Percentiles rank a stretch among this genome's conserved stretches.
These are phyloP conservation scores for Trichoderma oligosporum DNA, from an alignment of 2,329 filamentous ascomycete species.

Conservation along the genomic window DNA sequence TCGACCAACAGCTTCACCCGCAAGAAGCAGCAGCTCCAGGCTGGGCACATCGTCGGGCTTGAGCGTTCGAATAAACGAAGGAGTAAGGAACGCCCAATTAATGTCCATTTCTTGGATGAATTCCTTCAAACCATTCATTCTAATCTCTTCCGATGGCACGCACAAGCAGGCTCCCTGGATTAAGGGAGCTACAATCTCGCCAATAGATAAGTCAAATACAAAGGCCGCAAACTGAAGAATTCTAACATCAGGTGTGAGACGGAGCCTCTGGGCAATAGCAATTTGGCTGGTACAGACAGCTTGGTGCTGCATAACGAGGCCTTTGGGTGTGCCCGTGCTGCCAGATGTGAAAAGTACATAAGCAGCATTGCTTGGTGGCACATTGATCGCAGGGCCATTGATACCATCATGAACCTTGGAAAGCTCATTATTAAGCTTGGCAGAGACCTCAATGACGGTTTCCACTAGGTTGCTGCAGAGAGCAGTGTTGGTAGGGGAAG, in stretches of 20 bases:
- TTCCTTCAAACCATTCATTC: constrained; percentile 2
- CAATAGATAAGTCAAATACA: constrained; percentile 20
- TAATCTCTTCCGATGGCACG: constrained; percentile 13
- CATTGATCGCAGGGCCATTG: neutral
- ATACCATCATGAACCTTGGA: neutral
- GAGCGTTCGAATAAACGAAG: constrained; percentile 30
- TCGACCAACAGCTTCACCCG: constrained; percentile 21
- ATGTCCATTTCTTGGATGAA: neutral
- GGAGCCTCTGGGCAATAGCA: neutral
- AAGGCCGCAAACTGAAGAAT: constrained; percentile 22
- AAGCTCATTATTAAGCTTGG: neutral
- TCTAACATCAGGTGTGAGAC: neutral
- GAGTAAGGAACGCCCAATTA: constrained; percentile 13
- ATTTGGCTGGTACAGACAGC: constrained; percentile 8
- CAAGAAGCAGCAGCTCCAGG: constrained; percentile 42
- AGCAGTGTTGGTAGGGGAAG: constrained; percentile 2
- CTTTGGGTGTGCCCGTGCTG: constrained; percentile 53
- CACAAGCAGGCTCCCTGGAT: constrained; percentile 14
- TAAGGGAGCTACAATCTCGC: constrained; percentile 10
- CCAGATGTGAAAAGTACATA: constrained; percentile 54
- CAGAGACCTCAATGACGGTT: neutral
- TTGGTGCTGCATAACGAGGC: constrained; percentile 27
- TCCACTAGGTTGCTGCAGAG: neutral
- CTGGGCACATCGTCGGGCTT: constrained; percentile 40
- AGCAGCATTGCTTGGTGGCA: neutral